A percentile compares a stretch with the other conserved stretches of the same genome.
These are phyloP conservation scores for Cytospora paraplurivora DNA, from an alignment of 2,329 filamentous ascomycete species.

Conservation along the genomic window DNA sequence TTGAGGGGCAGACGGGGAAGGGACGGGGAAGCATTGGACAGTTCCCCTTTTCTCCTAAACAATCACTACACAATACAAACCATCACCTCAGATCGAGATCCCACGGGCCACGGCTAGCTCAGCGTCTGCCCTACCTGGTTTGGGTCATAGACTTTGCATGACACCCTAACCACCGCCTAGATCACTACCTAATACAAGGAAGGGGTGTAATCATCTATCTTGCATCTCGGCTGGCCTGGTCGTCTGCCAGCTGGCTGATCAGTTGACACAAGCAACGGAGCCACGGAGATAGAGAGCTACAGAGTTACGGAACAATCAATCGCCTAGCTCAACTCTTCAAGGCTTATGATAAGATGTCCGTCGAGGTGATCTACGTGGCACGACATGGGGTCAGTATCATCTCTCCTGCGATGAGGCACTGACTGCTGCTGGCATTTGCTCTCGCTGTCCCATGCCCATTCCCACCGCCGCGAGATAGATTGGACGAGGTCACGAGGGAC, in stretches of 20 bases:
- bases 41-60: neutral
- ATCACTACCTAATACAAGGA: neutral
- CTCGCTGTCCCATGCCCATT: neutral
- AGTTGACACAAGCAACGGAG: no score
- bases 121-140: neutral
- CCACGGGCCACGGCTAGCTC: neutral
- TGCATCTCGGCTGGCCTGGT: neutral
- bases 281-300: no score
- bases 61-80: neutral
- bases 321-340: neutral
- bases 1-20: no score
- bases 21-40: neutral
- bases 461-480: neutral
- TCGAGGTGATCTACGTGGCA: conserved; percentile 73
- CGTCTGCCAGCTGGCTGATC: no score
- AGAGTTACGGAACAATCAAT: neutral
- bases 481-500: neutral
- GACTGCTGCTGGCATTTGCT: neutral
- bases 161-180: neutral
- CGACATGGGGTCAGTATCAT: conserved; percentile 69
- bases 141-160: neutral
- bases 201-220: neutral
- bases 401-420: conserved; percentile 23
- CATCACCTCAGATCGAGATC: neutral
- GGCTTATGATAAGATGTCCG: conserved; percentile 50